Percentiles rank a stretch among this genome's conserved stretches.
Evolutionary conservation across 768 basidiomycete genomes (phyloP).

Genomic region (Antrodiella citrinella): DNA sequence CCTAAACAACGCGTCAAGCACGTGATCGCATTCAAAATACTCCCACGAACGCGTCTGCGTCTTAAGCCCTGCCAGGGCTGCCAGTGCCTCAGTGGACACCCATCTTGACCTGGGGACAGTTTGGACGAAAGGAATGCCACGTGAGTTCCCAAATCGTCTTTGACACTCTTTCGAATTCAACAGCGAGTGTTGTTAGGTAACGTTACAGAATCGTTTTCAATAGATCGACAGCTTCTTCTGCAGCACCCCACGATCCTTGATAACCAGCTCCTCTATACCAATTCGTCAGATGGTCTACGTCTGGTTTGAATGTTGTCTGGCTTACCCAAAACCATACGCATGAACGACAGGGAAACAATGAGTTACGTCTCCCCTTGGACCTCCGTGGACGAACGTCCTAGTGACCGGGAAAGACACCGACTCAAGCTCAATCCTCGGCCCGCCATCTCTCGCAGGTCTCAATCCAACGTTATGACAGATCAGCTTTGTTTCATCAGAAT

Average conservation of each 20-base stretch:
- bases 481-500: slow-evolving; percentile 31
- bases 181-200: no score
- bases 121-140: no score
- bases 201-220: neutral
- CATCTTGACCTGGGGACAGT: no score
- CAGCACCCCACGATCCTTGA: slow-evolving; percentile 36
- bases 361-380: slow-evolving; percentile 13
- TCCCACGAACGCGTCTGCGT: no score
- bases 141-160: no score
- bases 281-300: neutral
- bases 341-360: slow-evolving; percentile 35
- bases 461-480: slow-evolving; percentile 50
- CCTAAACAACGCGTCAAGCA: neutral
- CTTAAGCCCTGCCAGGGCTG: no score
- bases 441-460: slow-evolving; percentile 47
- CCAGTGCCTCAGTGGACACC: no score
- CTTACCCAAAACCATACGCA: slow-evolving; percentile 55
- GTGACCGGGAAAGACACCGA: slow-evolving; percentile 27
- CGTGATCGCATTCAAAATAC: slow-evolving; percentile 2
- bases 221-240: slow-evolving; percentile 27
- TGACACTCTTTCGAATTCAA: no score
- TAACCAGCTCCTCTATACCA: slow-evolving; percentile 26
- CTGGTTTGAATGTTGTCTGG: neutral
- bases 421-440: slow-evolving; percentile 48
- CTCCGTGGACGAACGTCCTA: slow-evolving; percentile 13